Conservation (phyloP, 2,329 filamentous ascomycete species). For the Salinomyces thailandicus region DNA sequence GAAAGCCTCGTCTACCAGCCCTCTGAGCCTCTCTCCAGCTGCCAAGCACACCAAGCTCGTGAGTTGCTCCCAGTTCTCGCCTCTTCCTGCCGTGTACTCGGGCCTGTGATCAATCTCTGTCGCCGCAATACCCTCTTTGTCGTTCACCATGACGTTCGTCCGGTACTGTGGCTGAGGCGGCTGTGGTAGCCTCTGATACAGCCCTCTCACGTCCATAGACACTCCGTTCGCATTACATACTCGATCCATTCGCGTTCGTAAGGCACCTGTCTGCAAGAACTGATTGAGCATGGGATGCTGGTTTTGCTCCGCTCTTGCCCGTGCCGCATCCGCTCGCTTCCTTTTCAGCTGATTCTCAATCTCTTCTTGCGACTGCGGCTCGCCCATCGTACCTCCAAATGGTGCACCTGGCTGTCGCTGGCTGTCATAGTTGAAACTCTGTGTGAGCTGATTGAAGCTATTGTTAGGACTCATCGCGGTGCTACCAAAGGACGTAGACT, state of each 20-base stretch:
- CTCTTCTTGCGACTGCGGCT: slow-evolving; percentile 53
- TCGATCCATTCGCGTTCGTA: slow-evolving; percentile 48
- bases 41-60: slow-evolving; percentile 73
- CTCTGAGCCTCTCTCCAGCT: slow-evolving; percentile 66
- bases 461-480: slow-evolving; percentile 29
- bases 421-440: slow-evolving; percentile 30
- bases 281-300: slow-evolving; percentile 63
- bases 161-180: slow-evolving; percentile 7
- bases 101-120: slow-evolving; percentile 8
- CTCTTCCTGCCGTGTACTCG: slow-evolving; percentile 50
- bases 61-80: slow-evolving; percentile 69
- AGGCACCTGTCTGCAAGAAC: slow-evolving; percentile 55
- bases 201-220: slow-evolving; percentile 47
- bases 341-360: slow-evolving; percentile 55
- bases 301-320: slow-evolving; percentile 47
- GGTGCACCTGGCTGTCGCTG: slow-evolving; percentile 18
- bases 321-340: slow-evolving; percentile 56
- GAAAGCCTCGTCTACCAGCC: slow-evolving; percentile 66
- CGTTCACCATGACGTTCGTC: slow-evolving; percentile 19
- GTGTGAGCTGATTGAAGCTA: slow-evolving; percentile 38
- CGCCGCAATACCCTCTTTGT: slow-evolving; percentile 19
- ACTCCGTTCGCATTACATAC: slow-evolving; percentile 49
- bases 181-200: slow-evolving; percentile 26
- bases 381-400: slow-evolving; percentile 36
- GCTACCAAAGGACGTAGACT: slow-evolving; percentile 40